Base-by-base conservation (phyloP, 2,329 filamentous ascomycete species). In the Pseudogymnoascus sp. region DNA sequence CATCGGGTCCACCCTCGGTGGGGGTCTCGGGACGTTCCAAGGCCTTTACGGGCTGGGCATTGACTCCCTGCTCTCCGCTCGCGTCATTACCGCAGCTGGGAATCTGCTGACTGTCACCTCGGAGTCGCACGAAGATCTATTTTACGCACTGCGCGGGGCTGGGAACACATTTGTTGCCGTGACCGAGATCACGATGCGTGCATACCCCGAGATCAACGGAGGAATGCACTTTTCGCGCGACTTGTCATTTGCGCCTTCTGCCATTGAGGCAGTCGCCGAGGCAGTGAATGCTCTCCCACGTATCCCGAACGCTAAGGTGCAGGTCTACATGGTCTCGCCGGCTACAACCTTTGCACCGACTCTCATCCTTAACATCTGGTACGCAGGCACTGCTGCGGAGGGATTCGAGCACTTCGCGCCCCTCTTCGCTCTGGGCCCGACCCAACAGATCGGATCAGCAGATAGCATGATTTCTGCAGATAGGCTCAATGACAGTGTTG, bases 1-100 rank as follows among this genome's bases (percentile, higher is more conserved):
- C 11, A 65, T 67, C 1, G 70, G 68, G 0, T 53, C 69, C 11
- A 67, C 65, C 3, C 63, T 70, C 11, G 68, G 68, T 13, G 67
- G 69, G 1, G 67, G 69, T 4, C 84, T 83, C 68, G 83, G 85
- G 1, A 80, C 81, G 72, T 73, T 87, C 15, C 80, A 77, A 26
- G 80, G 82, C 0, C 38, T 62, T 31, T 63, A 70, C 17, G 69
- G 70, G 3, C 62, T 70, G 4, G 66, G 65, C 1, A 67, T 69
- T 23, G 69, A 70, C 50, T 70, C 68, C 42, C 62, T 71, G 1
- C 40, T 69, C 4, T 63, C 65, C 4, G 64, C 65, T 10, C 53
- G 67, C 15, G 40, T 67, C 6, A 66, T 70, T 21, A 64, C 69
- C 19, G 68, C 68, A 7, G 61, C 66, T 66, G 68, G 68, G 4